Percentiles rank a stretch among this genome's conserved stretches.
Conservation (phyloP, 345 rosid species). For the Eucalyptus shirleyi region DNA sequence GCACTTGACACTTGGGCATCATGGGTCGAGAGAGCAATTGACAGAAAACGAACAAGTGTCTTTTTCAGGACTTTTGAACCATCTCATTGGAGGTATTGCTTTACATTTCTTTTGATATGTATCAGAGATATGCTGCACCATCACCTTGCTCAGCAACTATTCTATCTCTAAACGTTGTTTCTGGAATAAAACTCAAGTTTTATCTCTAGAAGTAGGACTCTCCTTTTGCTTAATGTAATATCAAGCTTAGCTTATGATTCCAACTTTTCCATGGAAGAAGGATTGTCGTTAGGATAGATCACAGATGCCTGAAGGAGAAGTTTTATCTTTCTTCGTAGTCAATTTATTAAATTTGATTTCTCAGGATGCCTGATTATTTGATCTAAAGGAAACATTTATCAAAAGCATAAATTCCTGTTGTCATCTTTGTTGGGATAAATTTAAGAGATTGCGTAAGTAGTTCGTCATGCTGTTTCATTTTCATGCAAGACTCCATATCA, state of each 20-base stretch:
- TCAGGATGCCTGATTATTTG: neutral
- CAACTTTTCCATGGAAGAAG: neutral
- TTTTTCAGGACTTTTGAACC: slow-evolving; percentile 84
- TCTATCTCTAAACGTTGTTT: neutral
- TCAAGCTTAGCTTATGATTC: neutral
- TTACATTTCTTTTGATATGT: neutral
- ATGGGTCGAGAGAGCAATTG: slow-evolving; percentile 46
- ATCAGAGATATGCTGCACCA: neutral
- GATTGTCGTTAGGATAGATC: neutral
- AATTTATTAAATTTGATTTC: neutral
- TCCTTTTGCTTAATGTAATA: neutral
- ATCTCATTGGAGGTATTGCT: slow-evolving; percentile 75
- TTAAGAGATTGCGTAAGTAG: neutral
- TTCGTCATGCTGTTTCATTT: neutral
- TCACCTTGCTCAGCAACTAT: neutral
- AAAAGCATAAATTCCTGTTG: neutral
- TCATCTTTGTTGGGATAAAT: neutral
- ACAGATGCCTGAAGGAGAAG: neutral
- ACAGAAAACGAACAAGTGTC: slow-evolving; percentile 50
- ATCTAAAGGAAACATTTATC: neutral
- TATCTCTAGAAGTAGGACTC: neutral
- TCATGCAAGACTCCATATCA: neutral
- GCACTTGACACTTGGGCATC: slow-evolving; percentile 86
- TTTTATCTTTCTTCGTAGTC: neutral
- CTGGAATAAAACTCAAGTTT: neutral